These are phyloP conservation scores for Magnolia sinica DNA, from an alignment of 164 flowering plant species.

Conservation along the genomic window DNA sequence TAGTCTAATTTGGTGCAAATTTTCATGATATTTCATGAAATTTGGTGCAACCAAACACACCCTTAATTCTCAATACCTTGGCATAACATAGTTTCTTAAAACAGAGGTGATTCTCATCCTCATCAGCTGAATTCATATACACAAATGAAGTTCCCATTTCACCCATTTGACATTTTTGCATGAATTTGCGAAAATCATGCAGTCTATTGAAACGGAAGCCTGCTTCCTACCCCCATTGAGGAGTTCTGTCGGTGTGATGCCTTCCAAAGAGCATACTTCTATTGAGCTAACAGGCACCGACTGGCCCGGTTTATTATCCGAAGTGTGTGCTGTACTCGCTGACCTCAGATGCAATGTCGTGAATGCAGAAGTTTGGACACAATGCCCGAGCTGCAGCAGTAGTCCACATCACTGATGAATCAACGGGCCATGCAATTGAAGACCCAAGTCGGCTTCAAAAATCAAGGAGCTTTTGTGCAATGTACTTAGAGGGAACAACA, in stretches of 20 bases:
- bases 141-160: no score
- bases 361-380: constrained; percentile 58
- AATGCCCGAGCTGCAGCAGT: constrained; percentile 51
- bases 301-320: constrained; percentile 56
- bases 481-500: constrained; percentile 33
- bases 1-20: no score
- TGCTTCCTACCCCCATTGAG: constrained; percentile 22
- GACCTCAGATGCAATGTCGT: constrained; percentile 49
- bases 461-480: constrained; percentile 35
- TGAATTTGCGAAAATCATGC: constrained; percentile 14
- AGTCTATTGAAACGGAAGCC: constrained; percentile 36
- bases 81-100: no score
- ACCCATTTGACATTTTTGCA: neutral
- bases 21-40: no score
- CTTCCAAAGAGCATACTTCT: constrained; percentile 37
- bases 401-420: constrained; percentile 37
- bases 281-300: constrained; percentile 52
- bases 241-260: constrained; percentile 38
- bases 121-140: no score
- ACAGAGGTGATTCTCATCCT: no score
- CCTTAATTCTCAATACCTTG: no score
- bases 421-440: constrained; percentile 33
- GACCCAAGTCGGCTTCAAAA: constrained; percentile 32
- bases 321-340: constrained; percentile 50
- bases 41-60: no score